Evolutionary conservation across 2,329 filamentous ascomycete genomes (phyloP).

Genomic region (Hypoxylon sp.): DNA sequence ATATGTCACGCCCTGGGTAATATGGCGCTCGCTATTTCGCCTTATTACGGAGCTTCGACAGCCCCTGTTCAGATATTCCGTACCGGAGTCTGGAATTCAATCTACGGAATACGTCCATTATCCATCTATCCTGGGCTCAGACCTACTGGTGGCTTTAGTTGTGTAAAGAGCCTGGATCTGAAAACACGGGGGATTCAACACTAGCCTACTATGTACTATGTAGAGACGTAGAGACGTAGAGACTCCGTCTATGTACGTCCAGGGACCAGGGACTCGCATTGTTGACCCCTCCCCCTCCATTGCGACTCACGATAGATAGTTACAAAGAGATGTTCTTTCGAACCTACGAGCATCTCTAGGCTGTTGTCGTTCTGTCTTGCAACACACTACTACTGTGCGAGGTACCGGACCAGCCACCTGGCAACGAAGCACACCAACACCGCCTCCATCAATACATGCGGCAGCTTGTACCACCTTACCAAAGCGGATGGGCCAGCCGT

Average conservation of each 20-base stretch:
- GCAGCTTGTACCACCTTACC: conserved; percentile 37
- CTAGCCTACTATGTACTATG: conserved; percentile 7
- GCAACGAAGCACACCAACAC: conserved; percentile 9
- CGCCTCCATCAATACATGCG: conserved; percentile 31
- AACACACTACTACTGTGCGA: conserved; percentile 2
- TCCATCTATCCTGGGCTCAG: conserved; percentile 12
- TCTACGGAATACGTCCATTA: too few relatives aligned
- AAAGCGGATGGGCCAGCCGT: conserved; percentile 27
- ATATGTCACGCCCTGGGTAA: conserved; percentile 9
- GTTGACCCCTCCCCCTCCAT: conserved; percentile 29
- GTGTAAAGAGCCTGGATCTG: conserved; percentile 21
- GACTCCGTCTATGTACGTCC: neutral
- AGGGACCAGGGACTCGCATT: conserved; percentile 2
- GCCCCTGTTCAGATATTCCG: conserved; percentile 6
- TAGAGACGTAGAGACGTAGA: too few relatives aligned
- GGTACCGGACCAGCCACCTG: conserved; percentile 15
- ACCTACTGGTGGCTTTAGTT: conserved; percentile 14
- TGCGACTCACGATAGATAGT: conserved; percentile 2
- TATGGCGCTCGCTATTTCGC: conserved; percentile 16
- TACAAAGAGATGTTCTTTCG: neutral
- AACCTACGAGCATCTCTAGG: conserved; percentile 14
- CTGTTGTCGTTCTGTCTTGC: conserved; percentile 2
- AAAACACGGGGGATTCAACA: conserved; percentile 22
- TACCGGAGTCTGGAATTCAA: neutral
- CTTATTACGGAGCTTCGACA: conserved; percentile 2